Base-by-base conservation (phyloP, 2,329 filamentous ascomycete species). In the Fusarium robinianum region DNA sequence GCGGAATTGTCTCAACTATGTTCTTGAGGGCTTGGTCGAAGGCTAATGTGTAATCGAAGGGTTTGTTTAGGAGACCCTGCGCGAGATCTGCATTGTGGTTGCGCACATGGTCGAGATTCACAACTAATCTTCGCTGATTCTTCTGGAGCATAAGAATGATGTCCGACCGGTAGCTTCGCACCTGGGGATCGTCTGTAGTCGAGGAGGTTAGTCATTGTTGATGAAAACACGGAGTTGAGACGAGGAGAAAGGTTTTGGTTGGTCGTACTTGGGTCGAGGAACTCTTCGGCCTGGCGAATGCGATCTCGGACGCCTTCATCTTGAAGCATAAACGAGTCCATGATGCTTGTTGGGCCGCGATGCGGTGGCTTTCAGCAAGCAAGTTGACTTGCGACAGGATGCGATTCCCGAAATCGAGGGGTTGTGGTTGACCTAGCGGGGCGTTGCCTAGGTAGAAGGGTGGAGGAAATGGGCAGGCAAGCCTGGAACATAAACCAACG, bases 11-110 rank as follows among this genome's bases (percentile, higher is more conserved):
- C 63, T 86, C 81, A 53, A 97, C 85, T 38, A 96, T 87, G 53
- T 94, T 84, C 65, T 94, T 95, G 50, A 99, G 80, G 1, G 92
- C 94, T 57, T 83, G 79, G 66, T 99, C 88, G 71, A 99, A 97
- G 41, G 92, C 90, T 51, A 90, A 76, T 3, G 84, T 83, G 65
- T 85, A 95, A 62, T 96, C 90, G 72, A 96, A 97, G 1, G 94
- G 94, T 40, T 86, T 80, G 58, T 86, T 83, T 30, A 99, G 80
- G 24, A 99, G 78, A 36, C 84, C 84, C 44, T 80, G 76, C 55
- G 92, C 89, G 47, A 97, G 80, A 58, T 94, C 88, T 55, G 82
- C 70, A 64, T 85, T 95, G 71, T 96, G 92, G 53, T 89, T 80
- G 67, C 94, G 83, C 53, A 97, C 88, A 68, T 96, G 90, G 69